Evolutionary conservation across 1,139 yeast species (phyloP), one percentile per base, ranked within the genome.

Genomic region (Candida glucosophila): DNA sequence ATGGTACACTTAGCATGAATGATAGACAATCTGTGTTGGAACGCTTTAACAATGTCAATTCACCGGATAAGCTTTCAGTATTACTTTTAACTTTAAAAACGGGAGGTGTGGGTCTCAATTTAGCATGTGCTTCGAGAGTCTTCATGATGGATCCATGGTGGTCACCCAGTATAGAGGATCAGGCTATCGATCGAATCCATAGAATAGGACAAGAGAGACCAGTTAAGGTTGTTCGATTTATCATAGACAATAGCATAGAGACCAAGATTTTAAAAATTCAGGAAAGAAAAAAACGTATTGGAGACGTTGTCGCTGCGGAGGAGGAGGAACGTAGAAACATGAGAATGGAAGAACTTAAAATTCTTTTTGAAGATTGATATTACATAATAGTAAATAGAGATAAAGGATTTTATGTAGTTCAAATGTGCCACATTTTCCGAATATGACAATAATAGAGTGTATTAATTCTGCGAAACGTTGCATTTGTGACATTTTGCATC

Each of bases 141-240:
- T 86, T 77, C 43, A 67, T 90, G 72, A 81, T 90, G 88, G 97
- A 90, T 44, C 97, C 97, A 0, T 90, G 95, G 93, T 90, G 97
- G 97, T 81, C 92, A 14, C 94, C 85, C 22, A 85, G 95, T 30
- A 75, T 83, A 22, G 97, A 90, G 44, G 85, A 83, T 22, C 97
- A 90, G 51, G 97, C 97, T 0, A 85, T 90, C 37, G 97, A 90
- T 52, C 70, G 97, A 43, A 71, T 90, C 15, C 97, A 90, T 46
- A 67, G 97, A 37, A 81, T 90, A 49, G 97, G 97, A 0, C 97
- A 90, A 47, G 59, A 58, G 10, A 71, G 66, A 19, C 67, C 67
- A 20, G 97, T 90, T 13, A 73, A 71, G 34, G 90, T 90, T 11
- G 61, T 73, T 2, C 55, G 97, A 33, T 86, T 88, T 42, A 83